These are phyloP conservation scores for Coemansia sp. DNA, from an alignment of 192 early-diverging fungal genomes.

Conservation along the genomic window DNA sequence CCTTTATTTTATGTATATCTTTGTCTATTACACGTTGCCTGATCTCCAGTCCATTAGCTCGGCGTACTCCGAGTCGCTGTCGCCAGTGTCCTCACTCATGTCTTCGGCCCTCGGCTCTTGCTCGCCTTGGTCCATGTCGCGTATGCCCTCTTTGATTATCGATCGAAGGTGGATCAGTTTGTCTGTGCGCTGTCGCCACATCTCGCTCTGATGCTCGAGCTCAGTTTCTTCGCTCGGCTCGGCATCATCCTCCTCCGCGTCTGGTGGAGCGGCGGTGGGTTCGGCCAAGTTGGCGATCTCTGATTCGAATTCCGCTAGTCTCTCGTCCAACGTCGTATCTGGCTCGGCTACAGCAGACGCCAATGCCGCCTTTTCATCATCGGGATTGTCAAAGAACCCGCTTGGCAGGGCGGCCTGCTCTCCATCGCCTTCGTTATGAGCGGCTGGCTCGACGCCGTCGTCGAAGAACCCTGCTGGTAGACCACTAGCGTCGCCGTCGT, in stretches of 20 bases:
- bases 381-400: conserved; percentile 14
- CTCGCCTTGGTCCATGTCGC: conserved; percentile 17
- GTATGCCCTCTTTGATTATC: conserved; percentile 21
- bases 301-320: conserved; percentile 23
- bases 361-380: not conserved
- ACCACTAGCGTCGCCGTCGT: not conserved
- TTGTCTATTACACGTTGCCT: conserved; percentile 2
- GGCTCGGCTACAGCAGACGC: not conserved
- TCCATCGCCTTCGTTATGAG: not conserved
- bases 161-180: conserved; percentile 12
- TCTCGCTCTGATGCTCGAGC: conserved; percentile 5
- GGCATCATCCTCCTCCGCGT: not conserved
- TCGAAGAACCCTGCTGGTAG: conserved; percentile 25
- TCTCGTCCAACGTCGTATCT: conserved; percentile 1
- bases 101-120: not conserved
- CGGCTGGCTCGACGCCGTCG: conserved; percentile 1
- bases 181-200: conserved; percentile 14
- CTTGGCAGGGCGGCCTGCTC: not conserved
- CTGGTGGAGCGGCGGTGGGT: not conserved
- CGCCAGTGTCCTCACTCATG: not conserved
- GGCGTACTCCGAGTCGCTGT: conserved; percentile 14
- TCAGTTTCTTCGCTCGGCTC: not conserved
- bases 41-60: conserved; percentile 21
- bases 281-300: conserved; percentile 18
- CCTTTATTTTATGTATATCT: conserved; percentile 1